phyloP scores from a whole-genome alignment of 441 rosid genomes.

The Manihot esculenta region DNA sequence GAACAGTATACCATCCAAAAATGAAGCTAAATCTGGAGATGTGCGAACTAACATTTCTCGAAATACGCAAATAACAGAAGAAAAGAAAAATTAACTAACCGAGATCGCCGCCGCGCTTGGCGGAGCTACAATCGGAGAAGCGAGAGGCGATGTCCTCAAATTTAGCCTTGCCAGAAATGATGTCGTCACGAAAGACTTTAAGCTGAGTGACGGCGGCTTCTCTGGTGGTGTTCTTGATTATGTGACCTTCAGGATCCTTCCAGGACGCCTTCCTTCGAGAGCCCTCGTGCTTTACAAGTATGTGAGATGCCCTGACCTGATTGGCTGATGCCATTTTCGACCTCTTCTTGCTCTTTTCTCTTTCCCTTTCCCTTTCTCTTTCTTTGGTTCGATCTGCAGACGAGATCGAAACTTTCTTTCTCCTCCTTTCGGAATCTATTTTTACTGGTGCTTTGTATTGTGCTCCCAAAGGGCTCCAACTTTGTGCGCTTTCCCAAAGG shows the following conservation, averaged over 20 bases:
- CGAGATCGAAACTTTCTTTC: conserved; percentile 61
- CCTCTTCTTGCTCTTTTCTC: conserved; percentile 38
- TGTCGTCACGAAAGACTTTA: conserved; percentile 70
- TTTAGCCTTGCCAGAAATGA: conserved; percentile 70
- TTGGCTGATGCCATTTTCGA: conserved; percentile 61
- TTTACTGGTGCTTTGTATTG: conserved; percentile 24
- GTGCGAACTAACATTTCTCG: background rate
- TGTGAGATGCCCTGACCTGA: conserved; percentile 83
- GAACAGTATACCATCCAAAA: background rate
- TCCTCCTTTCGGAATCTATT: conserved; percentile 72
- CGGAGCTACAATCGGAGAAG: conserved; percentile 89
- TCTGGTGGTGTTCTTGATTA: conserved; percentile 59
- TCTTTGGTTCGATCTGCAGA: conserved; percentile 44
- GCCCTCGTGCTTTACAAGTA: conserved; percentile 88
- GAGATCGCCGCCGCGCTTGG: conserved; percentile 96
- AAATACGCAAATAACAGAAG: background rate
- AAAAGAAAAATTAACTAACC: conserved; percentile 41
- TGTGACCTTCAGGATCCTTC: conserved; percentile 92
- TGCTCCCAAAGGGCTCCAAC: background rate
- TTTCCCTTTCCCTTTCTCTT: conserved; percentile 18
- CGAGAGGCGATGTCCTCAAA: conserved; percentile 79
- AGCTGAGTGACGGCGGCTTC: conserved; percentile 77
- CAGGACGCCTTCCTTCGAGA: conserved; percentile 91
- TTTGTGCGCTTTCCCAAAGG: background rate
- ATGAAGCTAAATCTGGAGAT: background rate